phyloP scores from a whole-genome alignment of 768 basidiomycete genomes.

The Rhizopogon salebrosus region DNA sequence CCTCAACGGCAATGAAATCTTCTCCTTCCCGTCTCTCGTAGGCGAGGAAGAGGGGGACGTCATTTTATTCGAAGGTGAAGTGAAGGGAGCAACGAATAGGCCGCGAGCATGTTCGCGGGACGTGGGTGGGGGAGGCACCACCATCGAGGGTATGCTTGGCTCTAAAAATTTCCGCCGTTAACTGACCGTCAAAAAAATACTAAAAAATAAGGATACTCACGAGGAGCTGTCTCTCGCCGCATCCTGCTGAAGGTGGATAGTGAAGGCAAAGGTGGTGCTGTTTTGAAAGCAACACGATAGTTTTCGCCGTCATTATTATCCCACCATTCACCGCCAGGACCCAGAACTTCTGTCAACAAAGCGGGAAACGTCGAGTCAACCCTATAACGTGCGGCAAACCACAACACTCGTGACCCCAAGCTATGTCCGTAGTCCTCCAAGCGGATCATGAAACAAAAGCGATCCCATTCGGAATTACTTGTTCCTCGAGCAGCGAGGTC shows the following conservation, averaged over 20 bases:
- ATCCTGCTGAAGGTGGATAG: neutral
- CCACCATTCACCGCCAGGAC: conserved; percentile 79
- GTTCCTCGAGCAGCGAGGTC: neutral
- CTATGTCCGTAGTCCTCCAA: conserved; percentile 64
- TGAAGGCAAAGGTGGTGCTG: neutral
- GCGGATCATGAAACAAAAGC: conserved; percentile 56
- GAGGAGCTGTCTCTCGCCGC: conserved; percentile 18
- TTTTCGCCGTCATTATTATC: conserved; percentile 82
- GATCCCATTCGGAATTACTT: conserved; percentile 40
- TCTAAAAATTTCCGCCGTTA: conserved; percentile 4
- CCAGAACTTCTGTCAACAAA: conserved; percentile 19
- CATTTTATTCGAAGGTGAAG: neutral
- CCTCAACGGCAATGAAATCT: neutral
- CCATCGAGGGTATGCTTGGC: neutral
- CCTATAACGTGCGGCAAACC: conserved; percentile 54
- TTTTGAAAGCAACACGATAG: conserved; percentile 67
- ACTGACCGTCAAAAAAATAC: neutral
- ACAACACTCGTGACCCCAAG: conserved; percentile 49
- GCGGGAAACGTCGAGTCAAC: conserved; percentile 15
- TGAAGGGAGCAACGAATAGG: conserved; percentile 1
- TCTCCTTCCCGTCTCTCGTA: neutral
- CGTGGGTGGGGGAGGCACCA: neutral
- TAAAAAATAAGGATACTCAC: conserved; percentile 5
- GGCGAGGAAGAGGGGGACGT: neutral
- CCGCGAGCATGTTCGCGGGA: conserved; percentile 11